Conservation (phyloP, 2,329 filamentous ascomycete species). For the Pseudopyrenochaeta lycopersici region DNA sequence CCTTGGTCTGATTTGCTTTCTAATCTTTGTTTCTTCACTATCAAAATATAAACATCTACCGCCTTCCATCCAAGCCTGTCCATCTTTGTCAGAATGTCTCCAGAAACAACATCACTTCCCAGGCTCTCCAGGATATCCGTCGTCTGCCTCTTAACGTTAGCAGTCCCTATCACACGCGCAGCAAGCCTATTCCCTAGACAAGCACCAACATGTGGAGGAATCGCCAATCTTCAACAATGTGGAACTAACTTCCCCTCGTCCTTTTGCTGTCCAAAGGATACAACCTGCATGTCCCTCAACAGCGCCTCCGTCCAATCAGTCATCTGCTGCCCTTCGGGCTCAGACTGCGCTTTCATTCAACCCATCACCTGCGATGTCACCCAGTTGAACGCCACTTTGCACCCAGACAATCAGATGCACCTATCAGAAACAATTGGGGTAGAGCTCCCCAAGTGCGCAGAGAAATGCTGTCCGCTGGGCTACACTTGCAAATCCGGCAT, state of each 20-base stretch:
- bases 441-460: constrained; percentile 66
- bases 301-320: constrained; percentile 70
- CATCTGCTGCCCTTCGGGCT: constrained; percentile 72
- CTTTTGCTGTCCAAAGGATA: constrained; percentile 71
- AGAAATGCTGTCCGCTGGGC: constrained; percentile 75
- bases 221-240: constrained; percentile 61
- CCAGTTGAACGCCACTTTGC: constrained; percentile 66
- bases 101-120: constrained; percentile 32
- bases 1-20: no score
- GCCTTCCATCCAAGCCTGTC: background rate
- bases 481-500: constrained; percentile 67
- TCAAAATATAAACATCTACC: constrained; percentile 3
- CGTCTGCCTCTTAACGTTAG: constrained; percentile 39
- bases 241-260: constrained; percentile 64
- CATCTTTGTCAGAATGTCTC: constrained; percentile 33
- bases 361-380: constrained; percentile 71
- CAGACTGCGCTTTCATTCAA: constrained; percentile 67
- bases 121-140: constrained; percentile 45
- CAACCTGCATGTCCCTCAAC: constrained; percentile 67
- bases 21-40: constrained; percentile 2
- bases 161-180: constrained; percentile 34
- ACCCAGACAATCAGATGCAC: constrained; percentile 70
- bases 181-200: constrained; percentile 41
- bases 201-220: constrained; percentile 60
- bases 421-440: constrained; percentile 67